Evolutionary conservation across 2,329 filamentous ascomycete genomes (phyloP).

Genomic region (Drechslerella dactyloides): DNA sequence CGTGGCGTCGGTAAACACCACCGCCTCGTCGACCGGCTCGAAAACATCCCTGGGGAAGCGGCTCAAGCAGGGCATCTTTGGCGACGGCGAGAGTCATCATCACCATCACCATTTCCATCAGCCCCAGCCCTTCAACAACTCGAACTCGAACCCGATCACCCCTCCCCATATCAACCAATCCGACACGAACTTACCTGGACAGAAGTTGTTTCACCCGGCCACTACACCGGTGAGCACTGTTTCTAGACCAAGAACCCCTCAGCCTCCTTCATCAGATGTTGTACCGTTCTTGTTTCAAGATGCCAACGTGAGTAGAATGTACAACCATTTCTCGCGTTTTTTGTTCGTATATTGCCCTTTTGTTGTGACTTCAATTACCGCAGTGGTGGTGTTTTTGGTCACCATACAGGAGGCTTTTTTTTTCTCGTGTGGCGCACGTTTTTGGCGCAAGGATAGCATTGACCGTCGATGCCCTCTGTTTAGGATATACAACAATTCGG

Average conservation of each 20-base stretch:
- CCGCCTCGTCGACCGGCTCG: conserved; percentile 83
- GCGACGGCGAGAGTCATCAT: conserved; percentile 79
- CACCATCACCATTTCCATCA: conserved; percentile 71
- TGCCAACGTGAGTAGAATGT: conserved; percentile 67
- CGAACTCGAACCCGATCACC: conserved; percentile 73
- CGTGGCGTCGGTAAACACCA: conserved; percentile 81
- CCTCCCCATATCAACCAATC: conserved; percentile 58
- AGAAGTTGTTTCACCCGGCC: conserved; percentile 57
- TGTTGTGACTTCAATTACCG: too few relatives aligned
- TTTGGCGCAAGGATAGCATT: conserved; percentile 11
- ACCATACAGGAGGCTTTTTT: too few relatives aligned
- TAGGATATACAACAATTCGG: conserved; percentile 78
- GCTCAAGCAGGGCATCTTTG: conserved; percentile 82
- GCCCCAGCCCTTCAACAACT: conserved; percentile 69
- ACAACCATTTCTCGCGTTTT: conserved; percentile 54
- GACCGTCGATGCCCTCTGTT: conserved; percentile 2
- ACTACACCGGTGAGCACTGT: conserved; percentile 73
- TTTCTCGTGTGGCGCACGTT: conserved; percentile 26
- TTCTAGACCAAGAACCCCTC: conserved; percentile 76
- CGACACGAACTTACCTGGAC: conserved; percentile 56
- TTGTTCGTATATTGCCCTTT: conserved; percentile 48
- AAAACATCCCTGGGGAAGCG: conserved; percentile 72
- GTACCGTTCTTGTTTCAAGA: conserved; percentile 98
- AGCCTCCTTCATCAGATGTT: conserved; percentile 81
- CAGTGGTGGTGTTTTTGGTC: too few relatives aligned